Evolutionary conservation across 139 green algal genomes (phyloP).

Genomic region (Mesotaenium endlicherianum): DNA sequence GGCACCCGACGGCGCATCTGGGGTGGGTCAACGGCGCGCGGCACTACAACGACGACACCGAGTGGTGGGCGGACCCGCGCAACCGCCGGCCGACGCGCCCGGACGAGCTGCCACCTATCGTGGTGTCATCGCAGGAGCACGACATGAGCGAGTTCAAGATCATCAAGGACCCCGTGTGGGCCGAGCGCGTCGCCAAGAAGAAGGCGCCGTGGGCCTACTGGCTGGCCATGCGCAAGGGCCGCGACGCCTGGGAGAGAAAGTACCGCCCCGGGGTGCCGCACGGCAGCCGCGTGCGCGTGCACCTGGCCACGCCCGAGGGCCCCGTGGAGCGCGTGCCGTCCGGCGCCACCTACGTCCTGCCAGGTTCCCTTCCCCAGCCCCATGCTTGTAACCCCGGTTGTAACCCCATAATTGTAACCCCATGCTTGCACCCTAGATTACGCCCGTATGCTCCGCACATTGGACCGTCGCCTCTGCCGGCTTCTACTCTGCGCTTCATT

Average conservation of each 20-base stretch:
- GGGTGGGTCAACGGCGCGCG: slow-evolving; percentile 14
- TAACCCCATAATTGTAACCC: neutral
- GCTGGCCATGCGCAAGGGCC: slow-evolving; percentile 8
- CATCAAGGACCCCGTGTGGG: slow-evolving; percentile 11
- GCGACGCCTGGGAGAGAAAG: neutral
- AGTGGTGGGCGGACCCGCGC: too few species aligned
- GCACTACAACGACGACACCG: too few species aligned
- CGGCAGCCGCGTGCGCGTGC: neutral
- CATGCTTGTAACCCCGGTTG: neutral
- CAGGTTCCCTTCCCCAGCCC: neutral
- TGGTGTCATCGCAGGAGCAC: neutral
- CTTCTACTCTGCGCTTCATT: too few species aligned
- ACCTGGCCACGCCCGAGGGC: slow-evolving; percentile 14
- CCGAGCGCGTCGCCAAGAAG: neutral
- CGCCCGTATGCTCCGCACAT: neutral
- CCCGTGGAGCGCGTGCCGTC: slow-evolving; percentile 9
- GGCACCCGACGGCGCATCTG: slow-evolving; percentile 1
- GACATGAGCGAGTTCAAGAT: neutral
- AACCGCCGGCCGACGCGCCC: too few species aligned
- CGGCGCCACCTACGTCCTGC: slow-evolving; percentile 6
- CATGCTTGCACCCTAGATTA: neutral
- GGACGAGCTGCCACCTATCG: slow-evolving; percentile 9
- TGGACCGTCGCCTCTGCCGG: too few species aligned
- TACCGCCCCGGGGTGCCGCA: slow-evolving; percentile 11
- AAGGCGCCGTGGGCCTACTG: slow-evolving; percentile 24